A percentile compares a stretch with the other conserved stretches of the same genome.
These are phyloP conservation scores for Rhipidocladum racemiflorum DNA, from an alignment of 176 grass and related monocot species.

Conservation along the genomic window DNA sequence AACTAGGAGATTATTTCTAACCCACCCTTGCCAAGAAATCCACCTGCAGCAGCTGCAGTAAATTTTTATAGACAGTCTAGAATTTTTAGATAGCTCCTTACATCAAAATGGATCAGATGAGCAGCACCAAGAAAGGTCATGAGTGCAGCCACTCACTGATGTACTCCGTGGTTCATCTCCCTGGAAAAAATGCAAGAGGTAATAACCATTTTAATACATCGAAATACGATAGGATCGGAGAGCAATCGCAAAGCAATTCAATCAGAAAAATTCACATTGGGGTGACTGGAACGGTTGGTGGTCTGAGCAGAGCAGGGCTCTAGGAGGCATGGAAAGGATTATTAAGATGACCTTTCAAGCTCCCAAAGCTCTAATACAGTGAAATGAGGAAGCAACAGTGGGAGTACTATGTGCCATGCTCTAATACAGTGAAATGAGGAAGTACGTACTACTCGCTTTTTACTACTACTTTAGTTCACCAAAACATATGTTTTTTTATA, in stretches of 20 bases:
- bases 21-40: too few species aligned
- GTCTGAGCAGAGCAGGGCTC: constrained; percentile 60
- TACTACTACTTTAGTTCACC: too few species aligned
- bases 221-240: not conserved
- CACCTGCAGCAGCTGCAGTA: too few species aligned
- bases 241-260: constrained; percentile 17
- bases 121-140: constrained; percentile 40
- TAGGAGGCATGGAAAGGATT: constrained; percentile 65
- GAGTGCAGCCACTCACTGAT: constrained; percentile 31
- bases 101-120: constrained; percentile 44
- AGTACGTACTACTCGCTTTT: too few species aligned
- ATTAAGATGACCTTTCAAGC: constrained; percentile 76
- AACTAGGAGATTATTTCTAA: too few species aligned
- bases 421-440: too few species aligned
- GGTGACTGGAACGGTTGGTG: constrained; percentile 50
- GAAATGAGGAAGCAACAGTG: too few species aligned
- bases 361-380: too few species aligned
- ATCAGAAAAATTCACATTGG: constrained; percentile 53
- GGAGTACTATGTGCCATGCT: too few species aligned
- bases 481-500: too few species aligned
- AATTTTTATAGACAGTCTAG: too few species aligned
- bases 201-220: constrained; percentile 22
- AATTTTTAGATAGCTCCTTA: too few species aligned
- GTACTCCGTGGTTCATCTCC: constrained; percentile 58
- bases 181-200: constrained; percentile 43